Percentiles rank a stretch among this genome's conserved stretches.
These are phyloP conservation scores for Leishmania lainsoni DNA, from an alignment of 208 protist genomes.

Conservation along the genomic window DNA sequence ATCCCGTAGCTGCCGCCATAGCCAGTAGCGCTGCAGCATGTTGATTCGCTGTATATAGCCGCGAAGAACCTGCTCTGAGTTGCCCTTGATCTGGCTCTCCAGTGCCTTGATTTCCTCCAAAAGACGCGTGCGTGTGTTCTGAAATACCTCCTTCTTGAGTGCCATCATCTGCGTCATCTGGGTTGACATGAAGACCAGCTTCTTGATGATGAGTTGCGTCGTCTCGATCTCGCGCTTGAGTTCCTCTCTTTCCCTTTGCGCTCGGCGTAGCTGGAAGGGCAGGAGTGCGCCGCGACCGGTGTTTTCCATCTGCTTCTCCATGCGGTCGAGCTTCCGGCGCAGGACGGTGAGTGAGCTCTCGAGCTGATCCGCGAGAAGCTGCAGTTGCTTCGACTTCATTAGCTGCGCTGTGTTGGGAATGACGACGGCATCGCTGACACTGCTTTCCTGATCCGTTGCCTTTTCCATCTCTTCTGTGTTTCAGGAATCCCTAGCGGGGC, in stretches of 20 bases:
- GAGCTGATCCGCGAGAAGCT: constrained; percentile 57
- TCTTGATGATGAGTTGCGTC: constrained; percentile 51
- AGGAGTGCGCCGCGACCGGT: constrained; percentile 36
- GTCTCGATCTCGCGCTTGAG: constrained; percentile 59
- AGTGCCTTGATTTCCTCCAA: constrained; percentile 53
- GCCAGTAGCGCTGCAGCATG: constrained; percentile 86
- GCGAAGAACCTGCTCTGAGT: constrained; percentile 55
- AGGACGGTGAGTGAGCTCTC: constrained; percentile 55
- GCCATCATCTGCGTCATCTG: constrained; percentile 57
- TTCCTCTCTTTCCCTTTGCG: constrained; percentile 52
- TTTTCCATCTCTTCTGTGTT: background rate
- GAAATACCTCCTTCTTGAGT: constrained; percentile 35
- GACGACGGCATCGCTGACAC: constrained; percentile 3
- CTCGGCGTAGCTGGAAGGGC: constrained; percentile 63
- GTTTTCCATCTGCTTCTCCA: constrained; percentile 50
- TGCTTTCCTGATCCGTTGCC: background rate
- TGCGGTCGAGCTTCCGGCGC: constrained; percentile 39
- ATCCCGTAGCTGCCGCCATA: constrained; percentile 83
- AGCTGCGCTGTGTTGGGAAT: constrained; percentile 48
- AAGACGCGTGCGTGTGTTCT: constrained; percentile 31
- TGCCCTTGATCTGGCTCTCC: constrained; percentile 29
- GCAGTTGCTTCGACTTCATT: constrained; percentile 48
- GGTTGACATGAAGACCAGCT: constrained; percentile 50
- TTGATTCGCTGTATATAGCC: constrained; percentile 77
- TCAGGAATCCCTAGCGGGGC: background rate